Evolutionary conservation across 2,329 filamentous ascomycete genomes (phyloP).

Genomic region (Cladosporium sp.): DNA sequence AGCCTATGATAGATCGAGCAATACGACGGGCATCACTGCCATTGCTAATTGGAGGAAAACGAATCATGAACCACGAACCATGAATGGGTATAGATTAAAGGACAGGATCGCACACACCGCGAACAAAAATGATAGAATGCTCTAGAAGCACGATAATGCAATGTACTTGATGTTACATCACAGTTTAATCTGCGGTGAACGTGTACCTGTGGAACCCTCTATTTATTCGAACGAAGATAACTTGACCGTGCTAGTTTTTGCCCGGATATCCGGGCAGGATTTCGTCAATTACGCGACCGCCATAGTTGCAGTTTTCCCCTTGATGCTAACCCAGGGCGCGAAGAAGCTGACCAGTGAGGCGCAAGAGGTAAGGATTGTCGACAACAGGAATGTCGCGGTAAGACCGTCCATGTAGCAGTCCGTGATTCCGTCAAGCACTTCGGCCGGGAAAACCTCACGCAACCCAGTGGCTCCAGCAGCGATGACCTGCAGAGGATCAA

Average conservation of each 20-base stretch:
- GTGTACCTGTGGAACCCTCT: neutral
- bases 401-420: constrained; percentile 38
- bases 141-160: neutral
- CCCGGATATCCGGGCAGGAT: neutral
- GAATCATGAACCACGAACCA: constrained; percentile 5
- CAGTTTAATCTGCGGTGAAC: neutral
- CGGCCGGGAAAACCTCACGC: constrained; percentile 29
- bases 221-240: neutral
- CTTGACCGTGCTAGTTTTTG: neutral
- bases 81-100: constrained; percentile 1
- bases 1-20: neutral
- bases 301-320: neutral
- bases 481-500: constrained; percentile 31
- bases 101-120: neutral
- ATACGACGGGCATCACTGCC: neutral
- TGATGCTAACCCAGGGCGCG: constrained; percentile 16
- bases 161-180: neutral
- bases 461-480: constrained; percentile 37
- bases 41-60: neutral
- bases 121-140: neutral
- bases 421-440: constrained; percentile 32
- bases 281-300: neutral
- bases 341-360: constrained; percentile 11
- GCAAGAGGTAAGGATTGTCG: constrained; percentile 8
- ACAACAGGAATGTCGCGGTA: constrained; percentile 20